A percentile compares a stretch with the other conserved stretches of the same genome.
These are phyloP conservation scores for Ciborinia camelliae DNA, from an alignment of 2,329 filamentous ascomycete genomes.

Conservation along the genomic window DNA sequence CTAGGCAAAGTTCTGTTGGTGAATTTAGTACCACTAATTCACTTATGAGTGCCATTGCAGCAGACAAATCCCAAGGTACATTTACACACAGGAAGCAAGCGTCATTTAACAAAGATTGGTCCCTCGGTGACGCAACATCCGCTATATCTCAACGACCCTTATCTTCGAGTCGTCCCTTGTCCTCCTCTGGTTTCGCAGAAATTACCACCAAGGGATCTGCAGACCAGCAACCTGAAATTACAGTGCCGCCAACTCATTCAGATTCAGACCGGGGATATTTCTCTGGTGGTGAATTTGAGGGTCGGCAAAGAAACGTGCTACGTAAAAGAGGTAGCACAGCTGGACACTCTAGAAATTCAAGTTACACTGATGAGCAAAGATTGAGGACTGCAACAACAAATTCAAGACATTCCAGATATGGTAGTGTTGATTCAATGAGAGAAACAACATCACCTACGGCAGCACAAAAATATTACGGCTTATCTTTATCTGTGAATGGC, in stretches of 20 bases:
- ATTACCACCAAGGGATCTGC: constrained; percentile 33
- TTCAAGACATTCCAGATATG: constrained; percentile 72
- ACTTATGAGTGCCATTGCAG: constrained; percentile 43
- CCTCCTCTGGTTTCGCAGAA: constrained; percentile 23
- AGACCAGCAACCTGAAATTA: constrained; percentile 36
- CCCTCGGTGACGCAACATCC: constrained; percentile 47
- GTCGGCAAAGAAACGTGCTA: constrained; percentile 70
- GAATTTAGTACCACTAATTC: constrained; percentile 43
- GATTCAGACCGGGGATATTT: constrained; percentile 79
- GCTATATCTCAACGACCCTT: constrained; percentile 31
- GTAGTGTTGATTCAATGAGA: constrained; percentile 71
- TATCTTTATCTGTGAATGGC: constrained; percentile 34
- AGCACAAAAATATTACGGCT: constrained; percentile 67
- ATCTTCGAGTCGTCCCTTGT: constrained; percentile 18
- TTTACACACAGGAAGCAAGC: constrained; percentile 59
- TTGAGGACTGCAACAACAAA: constrained; percentile 62
- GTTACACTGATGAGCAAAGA: constrained; percentile 71
- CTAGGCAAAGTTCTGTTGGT: constrained; percentile 68
- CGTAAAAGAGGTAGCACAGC: constrained; percentile 69
- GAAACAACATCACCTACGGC: constrained; percentile 60
- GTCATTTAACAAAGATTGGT: constrained; percentile 70
- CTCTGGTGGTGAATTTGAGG: constrained; percentile 81
- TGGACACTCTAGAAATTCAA: constrained; percentile 66
- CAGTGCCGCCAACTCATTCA: constrained; percentile 48
- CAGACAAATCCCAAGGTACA: constrained; percentile 23